A percentile compares a stretch with the other conserved stretches of the same genome.
Conservation (phyloP, 2,329 filamentous ascomycete species). For the Apiospora koreana region DNA sequence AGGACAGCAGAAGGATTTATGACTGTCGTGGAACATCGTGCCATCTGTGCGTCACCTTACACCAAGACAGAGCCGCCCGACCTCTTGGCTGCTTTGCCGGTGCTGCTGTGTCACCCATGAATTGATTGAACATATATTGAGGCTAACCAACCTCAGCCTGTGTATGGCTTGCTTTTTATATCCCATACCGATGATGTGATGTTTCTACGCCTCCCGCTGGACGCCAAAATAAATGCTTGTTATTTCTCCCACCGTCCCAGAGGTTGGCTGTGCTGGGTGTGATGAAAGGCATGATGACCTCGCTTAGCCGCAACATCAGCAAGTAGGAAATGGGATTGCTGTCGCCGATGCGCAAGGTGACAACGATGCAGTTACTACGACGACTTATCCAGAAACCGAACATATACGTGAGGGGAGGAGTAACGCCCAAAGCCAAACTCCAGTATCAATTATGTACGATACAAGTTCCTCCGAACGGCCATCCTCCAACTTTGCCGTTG, state of each 20-base stretch:
- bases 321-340: background rate
- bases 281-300: background rate
- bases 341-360: background rate
- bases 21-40: constrained; percentile 3
- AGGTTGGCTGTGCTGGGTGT: background rate
- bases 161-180: background rate
- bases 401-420: background rate
- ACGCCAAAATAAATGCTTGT: background rate
- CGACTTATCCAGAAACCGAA: background rate
- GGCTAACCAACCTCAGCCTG: background rate
- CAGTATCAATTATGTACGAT: constrained; percentile 6
- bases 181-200: background rate
- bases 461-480: background rate
- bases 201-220: background rate
- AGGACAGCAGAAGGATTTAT: background rate
- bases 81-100: background rate
- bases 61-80: background rate
- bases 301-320: background rate
- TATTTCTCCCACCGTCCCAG: background rate
- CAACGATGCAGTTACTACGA: background rate
- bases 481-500: background rate
- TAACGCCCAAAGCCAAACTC: constrained; percentile 1
- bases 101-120: background rate
- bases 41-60: constrained; percentile 4
- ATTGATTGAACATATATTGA: background rate